These are phyloP conservation scores for Pythium brachiatum DNA, from an alignment of 352 stramenopile species.

Conservation along the genomic window DNA sequence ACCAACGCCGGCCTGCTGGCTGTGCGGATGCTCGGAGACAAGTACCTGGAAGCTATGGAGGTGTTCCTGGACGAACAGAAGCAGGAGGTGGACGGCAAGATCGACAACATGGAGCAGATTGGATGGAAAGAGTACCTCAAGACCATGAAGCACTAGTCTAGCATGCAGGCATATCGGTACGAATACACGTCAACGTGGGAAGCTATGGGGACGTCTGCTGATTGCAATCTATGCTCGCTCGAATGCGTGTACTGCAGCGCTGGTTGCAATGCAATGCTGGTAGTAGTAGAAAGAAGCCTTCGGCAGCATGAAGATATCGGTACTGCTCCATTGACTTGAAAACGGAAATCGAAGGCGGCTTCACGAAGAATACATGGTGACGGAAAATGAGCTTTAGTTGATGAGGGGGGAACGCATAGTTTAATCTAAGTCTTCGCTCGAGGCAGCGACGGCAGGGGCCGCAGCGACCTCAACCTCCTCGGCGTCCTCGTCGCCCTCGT, in stretches of 20 bases:
- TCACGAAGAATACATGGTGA: not conserved
- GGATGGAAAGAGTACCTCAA: conserved; percentile 92
- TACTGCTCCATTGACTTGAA: no score
- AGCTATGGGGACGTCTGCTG: no score
- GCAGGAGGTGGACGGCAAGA: conserved; percentile 92
- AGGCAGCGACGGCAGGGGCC: conserved; percentile 30
- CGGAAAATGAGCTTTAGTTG: conserved; percentile 9
- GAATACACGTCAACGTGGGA: no score
- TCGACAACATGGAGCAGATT: conserved; percentile 77
- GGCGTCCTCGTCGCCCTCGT: conserved; percentile 50
- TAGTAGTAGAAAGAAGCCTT: no score
- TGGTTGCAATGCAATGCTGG: no score
- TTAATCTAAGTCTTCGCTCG: conserved; percentile 85
- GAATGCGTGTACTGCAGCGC: no score
- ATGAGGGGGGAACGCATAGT: conserved; percentile 23
- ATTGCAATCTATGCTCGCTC: no score
- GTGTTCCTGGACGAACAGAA: conserved; percentile 92
- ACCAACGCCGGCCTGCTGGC: conserved; percentile 97
- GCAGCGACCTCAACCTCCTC: conserved; percentile 30
- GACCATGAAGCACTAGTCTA: conserved; percentile 48
- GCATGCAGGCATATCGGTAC: no score
- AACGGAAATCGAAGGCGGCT: no score
- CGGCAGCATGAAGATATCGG: no score
- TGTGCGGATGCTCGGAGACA: conserved; percentile 92
- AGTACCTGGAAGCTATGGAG: conserved; percentile 88